Evolutionary conservation across 2,329 filamentous ascomycete species (phyloP).

Genomic region (Chrysosporium keratinophilum): DNA sequence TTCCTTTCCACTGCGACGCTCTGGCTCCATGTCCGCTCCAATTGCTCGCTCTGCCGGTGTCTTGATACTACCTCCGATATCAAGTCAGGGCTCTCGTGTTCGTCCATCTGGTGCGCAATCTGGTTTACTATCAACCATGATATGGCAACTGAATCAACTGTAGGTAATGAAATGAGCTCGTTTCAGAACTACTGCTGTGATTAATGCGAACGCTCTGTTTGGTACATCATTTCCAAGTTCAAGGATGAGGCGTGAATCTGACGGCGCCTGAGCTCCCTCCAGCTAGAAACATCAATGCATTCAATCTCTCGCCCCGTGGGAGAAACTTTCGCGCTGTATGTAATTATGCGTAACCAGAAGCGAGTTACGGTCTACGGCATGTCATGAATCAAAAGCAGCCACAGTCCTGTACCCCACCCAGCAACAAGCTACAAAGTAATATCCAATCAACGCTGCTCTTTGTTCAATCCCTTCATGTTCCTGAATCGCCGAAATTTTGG

Average conservation of each 20-base stretch:
- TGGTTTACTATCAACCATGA: background rate
- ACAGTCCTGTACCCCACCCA: background rate
- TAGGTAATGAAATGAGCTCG: background rate
- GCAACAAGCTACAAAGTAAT: background rate
- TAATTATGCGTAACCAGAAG: background rate
- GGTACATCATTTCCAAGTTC: background rate
- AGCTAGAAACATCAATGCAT: background rate
- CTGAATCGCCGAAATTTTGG: background rate
- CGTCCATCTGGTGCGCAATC: no score
- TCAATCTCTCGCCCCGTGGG: background rate
- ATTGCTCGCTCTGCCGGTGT: background rate
- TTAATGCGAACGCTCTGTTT: background rate
- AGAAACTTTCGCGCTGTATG: background rate
- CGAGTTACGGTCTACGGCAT: background rate
- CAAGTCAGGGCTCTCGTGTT: background rate
- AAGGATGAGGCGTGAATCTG: background rate
- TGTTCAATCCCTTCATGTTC: background rate
- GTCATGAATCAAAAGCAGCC: background rate
- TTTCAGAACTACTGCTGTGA: background rate
- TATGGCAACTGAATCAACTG: background rate
- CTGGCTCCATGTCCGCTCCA: constrained; percentile 1
- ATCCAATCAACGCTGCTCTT: background rate
- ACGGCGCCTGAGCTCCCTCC: background rate
- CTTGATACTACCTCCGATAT: background rate
- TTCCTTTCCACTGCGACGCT: background rate